Conservation (phyloP, 2,329 filamentous ascomycete genomes). For the Grosmannia clavigera region DNA sequence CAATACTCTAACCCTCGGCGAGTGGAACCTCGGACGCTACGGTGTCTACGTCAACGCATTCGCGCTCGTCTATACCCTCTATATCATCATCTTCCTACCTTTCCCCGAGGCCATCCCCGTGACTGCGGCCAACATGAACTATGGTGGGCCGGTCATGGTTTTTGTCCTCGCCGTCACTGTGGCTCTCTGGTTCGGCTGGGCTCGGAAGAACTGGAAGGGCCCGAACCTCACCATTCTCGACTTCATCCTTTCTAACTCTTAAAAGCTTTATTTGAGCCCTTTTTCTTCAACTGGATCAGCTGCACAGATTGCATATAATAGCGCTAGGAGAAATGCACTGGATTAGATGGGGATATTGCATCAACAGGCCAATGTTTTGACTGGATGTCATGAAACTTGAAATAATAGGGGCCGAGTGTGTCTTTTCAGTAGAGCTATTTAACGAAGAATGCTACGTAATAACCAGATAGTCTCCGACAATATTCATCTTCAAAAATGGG, state of each 20-base stretch:
- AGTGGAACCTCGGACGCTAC: constrained; percentile 9
- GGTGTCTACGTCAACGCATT: constrained; percentile 8
- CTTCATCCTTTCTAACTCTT: constrained; percentile 2
- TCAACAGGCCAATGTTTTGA: background rate
- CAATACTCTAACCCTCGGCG: background rate
- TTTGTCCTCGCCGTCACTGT: background rate
- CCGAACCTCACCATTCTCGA: constrained; percentile 10
- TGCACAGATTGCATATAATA: background rate
- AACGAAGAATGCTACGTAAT: too few species aligned
- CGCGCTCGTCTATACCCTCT: constrained; percentile 10
- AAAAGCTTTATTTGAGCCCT: background rate
- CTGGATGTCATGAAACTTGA: background rate
- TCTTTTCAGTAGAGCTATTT: too few species aligned
- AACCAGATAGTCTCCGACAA: too few species aligned
- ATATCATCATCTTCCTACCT: constrained; percentile 8
- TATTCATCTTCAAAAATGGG: too few species aligned
- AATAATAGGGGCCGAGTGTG: too few species aligned
- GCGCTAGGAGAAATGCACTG: background rate
- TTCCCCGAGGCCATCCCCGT: constrained; percentile 11
- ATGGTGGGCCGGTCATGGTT: constrained; percentile 5
- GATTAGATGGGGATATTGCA: background rate
- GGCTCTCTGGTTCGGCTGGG: constrained; percentile 8
- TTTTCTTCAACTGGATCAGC: background rate
- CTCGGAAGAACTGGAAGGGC: constrained; percentile 6
- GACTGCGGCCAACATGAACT: constrained; percentile 12